phyloP scores from a whole-genome alignment of 1,284 basidiomycete species.

The Marasmius fiardii region DNA sequence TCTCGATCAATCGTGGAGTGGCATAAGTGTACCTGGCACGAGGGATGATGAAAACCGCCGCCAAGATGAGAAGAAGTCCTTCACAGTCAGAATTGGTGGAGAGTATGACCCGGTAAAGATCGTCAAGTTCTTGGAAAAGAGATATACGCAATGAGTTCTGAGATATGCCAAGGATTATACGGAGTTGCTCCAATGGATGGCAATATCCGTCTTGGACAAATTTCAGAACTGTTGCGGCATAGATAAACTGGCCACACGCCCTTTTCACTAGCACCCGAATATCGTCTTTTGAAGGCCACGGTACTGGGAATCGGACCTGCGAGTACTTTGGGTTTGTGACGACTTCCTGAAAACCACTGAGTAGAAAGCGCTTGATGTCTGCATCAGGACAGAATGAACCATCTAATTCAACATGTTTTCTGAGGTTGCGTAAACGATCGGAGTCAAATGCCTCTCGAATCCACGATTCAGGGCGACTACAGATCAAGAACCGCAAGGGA shows the following conservation, averaged over 20 bases:
- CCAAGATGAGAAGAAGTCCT: too few relatives aligned
- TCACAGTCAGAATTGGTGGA: neutral
- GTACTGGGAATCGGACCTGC: neutral
- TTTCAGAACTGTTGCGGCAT: too few relatives aligned
- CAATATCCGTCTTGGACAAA: conserved; percentile 21
- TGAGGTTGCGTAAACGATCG: neutral
- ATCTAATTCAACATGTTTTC: neutral
- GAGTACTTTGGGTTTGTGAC: neutral
- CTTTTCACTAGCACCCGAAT: too few relatives aligned
- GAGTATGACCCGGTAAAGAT: too few relatives aligned
- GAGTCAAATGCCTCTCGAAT: conserved; percentile 19
- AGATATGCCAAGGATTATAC: conserved; percentile 16
- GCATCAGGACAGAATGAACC: neutral
- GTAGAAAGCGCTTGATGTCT: neutral
- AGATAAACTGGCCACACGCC: too few relatives aligned
- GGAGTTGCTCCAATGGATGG: conserved; percentile 22
- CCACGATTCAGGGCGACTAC: too few relatives aligned
- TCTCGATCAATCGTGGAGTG: too few relatives aligned
- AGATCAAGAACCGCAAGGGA: conserved; percentile 24
- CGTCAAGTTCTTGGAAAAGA: conserved; percentile 24
- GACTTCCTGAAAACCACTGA: neutral
- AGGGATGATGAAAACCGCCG: neutral
- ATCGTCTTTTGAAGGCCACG: conserved; percentile 20
- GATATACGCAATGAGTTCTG: neutral
- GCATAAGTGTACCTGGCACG: neutral